Evolutionary conservation across 2,329 filamentous ascomycete genomes (phyloP), one percentile per base, ranked within the genome.

Genomic region (Beauveria rudraprayagi): DNA sequence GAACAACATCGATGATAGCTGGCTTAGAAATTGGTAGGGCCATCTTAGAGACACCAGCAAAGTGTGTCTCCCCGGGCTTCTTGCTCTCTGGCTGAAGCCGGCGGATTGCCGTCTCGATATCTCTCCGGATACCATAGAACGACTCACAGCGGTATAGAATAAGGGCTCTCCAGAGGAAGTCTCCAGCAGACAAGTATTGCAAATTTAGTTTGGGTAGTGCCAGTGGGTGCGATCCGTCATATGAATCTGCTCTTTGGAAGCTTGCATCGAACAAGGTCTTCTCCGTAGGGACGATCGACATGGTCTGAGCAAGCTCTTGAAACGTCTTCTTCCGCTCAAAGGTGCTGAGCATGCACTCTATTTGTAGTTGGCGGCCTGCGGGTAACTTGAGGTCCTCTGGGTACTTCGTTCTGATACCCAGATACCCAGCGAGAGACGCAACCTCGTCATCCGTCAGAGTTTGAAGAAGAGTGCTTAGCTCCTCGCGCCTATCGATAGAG

Each of bases 151-250:
- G 86, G 71, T 96, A 94, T 9, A 99, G 78, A 16, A 95, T 82
- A 68, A 97, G 88, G 0, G 93, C 92, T 64, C 95, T 85, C 92
- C 92, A 99, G n/a, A 99, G 77, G 68, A 99, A 99, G 73, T 99
- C 94, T 3, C 92, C 92, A 56, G 96, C 85, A 3, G 92, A 96
- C 16, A 99, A 80, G 73, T 99, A 99, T 70, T 99, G 94, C 30
- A 99, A 78, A 67, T 97, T 99, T 51, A 97, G 76, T 72, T 99
- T 99, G 3, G 94, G 94, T 48, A 99, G 85, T 3, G 94, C 91
- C 62, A 99, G 80, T 5, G 94, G 92, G 53, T 85, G 85, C 26
- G 91, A 92, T 28, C 92, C 92, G 71, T 96, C 88, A 68, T 97
- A 97, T 8, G 80, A 81, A 68, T 97, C 92, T 61, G 93, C 93